phyloP scores from a whole-genome alignment of 73 alveolate genomes.

The Symbiodinium pilosum region DNA sequence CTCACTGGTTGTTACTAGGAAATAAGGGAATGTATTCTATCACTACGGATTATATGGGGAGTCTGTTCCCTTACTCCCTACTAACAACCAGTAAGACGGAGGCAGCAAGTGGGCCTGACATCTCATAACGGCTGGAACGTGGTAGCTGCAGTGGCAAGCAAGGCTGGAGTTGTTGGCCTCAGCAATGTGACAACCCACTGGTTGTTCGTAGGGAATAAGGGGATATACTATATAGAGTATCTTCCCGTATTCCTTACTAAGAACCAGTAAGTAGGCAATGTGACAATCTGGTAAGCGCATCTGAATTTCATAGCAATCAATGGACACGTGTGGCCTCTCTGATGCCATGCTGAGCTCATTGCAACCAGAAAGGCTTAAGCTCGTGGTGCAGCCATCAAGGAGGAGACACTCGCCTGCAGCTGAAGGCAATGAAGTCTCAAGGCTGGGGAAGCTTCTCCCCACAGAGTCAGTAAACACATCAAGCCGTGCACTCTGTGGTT shows the following conservation, averaged over 20 bases:
- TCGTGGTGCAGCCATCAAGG: conserved; percentile 43
- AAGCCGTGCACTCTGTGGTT: conserved; percentile 42
- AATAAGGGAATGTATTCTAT: neutral
- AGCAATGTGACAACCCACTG: neutral
- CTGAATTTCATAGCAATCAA: no score
- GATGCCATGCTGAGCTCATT: neutral
- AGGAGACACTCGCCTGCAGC: conserved; percentile 45
- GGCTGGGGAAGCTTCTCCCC: no score
- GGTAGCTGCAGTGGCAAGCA: conserved; percentile 36
- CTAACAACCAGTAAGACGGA: no score
- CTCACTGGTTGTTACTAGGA: neutral
- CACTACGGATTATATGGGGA: neutral
- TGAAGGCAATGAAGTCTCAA: no score
- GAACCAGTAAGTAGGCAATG: no score
- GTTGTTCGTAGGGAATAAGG: no score
- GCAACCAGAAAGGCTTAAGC: conserved; percentile 31
- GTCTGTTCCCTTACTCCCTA: no score
- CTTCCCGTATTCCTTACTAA: neutral
- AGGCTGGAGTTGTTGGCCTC: conserved; percentile 51
- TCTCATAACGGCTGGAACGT: conserved; percentile 64
- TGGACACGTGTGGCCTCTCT: no score
- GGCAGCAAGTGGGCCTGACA: conserved; percentile 38
- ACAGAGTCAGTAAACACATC: no score
- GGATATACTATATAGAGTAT: neutral
- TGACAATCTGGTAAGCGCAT: no score